Percentiles rank a stretch among this genome's conserved stretches.
phyloP scores from a whole-genome alignment of 768 basidiomycete species.

The Hericium coralloides region DNA sequence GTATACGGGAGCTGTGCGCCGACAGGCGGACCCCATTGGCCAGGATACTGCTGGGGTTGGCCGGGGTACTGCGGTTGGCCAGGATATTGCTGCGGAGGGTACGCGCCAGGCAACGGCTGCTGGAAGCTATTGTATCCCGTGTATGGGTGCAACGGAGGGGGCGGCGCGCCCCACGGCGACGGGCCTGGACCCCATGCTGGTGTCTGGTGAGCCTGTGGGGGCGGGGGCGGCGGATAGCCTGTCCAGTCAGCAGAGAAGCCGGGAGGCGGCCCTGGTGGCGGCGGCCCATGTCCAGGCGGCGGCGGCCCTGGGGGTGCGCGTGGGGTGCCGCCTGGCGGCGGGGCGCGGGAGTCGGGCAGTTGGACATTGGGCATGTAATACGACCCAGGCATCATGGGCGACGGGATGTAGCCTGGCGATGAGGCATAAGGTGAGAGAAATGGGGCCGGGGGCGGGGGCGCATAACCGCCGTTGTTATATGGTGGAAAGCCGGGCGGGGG shows the following conservation, averaged over 20 bases:
- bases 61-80: not conserved
- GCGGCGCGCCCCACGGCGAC: not conserved
- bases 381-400: slow-evolving; percentile 18
- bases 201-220: not conserved
- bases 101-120: not conserved
- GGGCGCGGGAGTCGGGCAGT: slow-evolving; percentile 13
- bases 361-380: slow-evolving; percentile 24
- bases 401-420: slow-evolving; percentile 11
- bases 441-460: slow-evolving; percentile 7
- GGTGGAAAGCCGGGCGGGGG: not conserved
- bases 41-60: not conserved
- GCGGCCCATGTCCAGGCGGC: slow-evolving; percentile 10
- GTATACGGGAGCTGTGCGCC: slow-evolving; percentile 9
- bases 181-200: too few relatives aligned
- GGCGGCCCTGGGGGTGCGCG: slow-evolving; percentile 4
- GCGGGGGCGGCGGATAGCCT: slow-evolving; percentile 16
- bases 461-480: slow-evolving; percentile 1
- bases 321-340: not conserved
- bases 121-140: not conserved
- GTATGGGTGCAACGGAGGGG: not conserved
- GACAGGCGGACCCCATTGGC: not conserved
- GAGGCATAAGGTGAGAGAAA: slow-evolving; percentile 13
- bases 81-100: not conserved
- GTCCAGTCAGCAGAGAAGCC: slow-evolving; percentile 25
- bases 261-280: slow-evolving; percentile 4